Evolutionary conservation across 2,329 filamentous ascomycete genomes (phyloP).

Genomic region (Claviceps pazoutovae): DNA sequence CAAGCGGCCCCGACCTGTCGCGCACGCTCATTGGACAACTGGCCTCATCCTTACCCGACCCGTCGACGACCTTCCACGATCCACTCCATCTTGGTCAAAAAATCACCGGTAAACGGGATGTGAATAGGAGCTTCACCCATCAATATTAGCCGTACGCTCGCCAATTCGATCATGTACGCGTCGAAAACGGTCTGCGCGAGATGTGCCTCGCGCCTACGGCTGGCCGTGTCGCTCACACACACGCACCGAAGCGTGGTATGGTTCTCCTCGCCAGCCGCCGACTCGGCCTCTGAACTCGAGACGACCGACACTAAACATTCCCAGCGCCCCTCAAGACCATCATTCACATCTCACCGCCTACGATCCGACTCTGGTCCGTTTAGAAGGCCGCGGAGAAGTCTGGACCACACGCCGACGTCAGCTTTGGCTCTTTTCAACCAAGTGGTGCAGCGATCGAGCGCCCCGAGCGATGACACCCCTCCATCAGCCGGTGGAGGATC

Average conservation of each 20-base stretch:
- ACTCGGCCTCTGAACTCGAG: neutral
- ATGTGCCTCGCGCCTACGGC: constrained; percentile 18
- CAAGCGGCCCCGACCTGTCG: neutral
- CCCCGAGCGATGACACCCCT: neutral
- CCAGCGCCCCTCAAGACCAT: neutral
- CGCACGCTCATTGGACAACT: neutral
- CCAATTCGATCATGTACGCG: constrained; percentile 18
- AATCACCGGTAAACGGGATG: neutral
- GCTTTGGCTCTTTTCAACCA: constrained; percentile 23
- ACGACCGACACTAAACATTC: neutral
- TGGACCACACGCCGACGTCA: constrained; percentile 12
- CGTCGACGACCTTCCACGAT: neutral
- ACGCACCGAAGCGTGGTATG: constrained; percentile 5
- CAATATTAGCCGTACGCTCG: no score
- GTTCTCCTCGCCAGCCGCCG: constrained; percentile 13
- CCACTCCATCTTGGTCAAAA: neutral
- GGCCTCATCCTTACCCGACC: no score
- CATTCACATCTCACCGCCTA: neutral
- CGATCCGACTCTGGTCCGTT: constrained; percentile 1
- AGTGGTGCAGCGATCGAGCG: constrained; percentile 14
- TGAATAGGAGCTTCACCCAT: no score
- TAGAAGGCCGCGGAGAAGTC: constrained; percentile 1
- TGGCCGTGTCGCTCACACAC: constrained; percentile 1
- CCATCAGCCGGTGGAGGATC: neutral
- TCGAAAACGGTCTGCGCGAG: constrained; percentile 21